phyloP scores from a whole-genome alignment of 2,329 filamentous ascomycete species.

The Gnomoniopsis smithogilvyi region DNA sequence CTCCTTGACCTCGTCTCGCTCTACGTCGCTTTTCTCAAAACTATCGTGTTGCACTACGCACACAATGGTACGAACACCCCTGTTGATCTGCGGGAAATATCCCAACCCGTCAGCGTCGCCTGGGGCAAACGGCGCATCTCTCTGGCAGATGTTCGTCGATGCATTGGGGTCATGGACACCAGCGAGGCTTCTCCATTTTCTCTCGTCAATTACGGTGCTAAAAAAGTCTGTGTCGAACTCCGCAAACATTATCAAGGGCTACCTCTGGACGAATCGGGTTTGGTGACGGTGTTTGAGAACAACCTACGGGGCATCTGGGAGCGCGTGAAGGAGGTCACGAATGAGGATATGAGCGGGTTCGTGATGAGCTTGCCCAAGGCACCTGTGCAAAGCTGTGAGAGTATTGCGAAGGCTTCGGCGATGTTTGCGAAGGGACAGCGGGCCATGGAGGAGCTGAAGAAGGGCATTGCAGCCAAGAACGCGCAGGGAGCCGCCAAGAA shows the following conservation, averaged over 20 bases:
- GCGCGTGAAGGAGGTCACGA: slow-evolving; percentile 24
- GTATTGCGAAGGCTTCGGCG: slow-evolving; percentile 50
- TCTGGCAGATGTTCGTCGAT: slow-evolving; percentile 62
- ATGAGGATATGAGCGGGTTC: slow-evolving; percentile 42
- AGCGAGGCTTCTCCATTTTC: slow-evolving; percentile 8
- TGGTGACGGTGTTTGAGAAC: slow-evolving; percentile 52
- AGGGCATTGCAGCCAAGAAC: slow-evolving; percentile 51
- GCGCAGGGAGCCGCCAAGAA: slow-evolving; percentile 33
- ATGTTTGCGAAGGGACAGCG: slow-evolving; percentile 64
- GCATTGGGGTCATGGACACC: slow-evolving; percentile 58
- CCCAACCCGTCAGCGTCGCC: slow-evolving; percentile 60
- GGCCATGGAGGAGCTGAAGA: slow-evolving; percentile 66
- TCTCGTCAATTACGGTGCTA: slow-evolving; percentile 49
- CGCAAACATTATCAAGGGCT: slow-evolving; percentile 32
- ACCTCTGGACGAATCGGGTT: slow-evolving; percentile 45
- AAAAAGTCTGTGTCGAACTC: slow-evolving; percentile 58
- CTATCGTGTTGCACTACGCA: slow-evolving; percentile 64
- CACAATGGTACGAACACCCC: slow-evolving; percentile 64
- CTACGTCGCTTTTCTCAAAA: slow-evolving; percentile 65
- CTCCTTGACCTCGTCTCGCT: slow-evolving; percentile 60
- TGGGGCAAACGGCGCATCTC: slow-evolving; percentile 72
- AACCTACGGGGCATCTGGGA: slow-evolving; percentile 48
- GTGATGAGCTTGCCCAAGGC: slow-evolving; percentile 55
- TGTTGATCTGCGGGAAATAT: slow-evolving; percentile 59
- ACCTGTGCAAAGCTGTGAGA: slow-evolving; percentile 48